Base-by-base conservation (phyloP, 345 rosid genomes). In the Melaleuca quinquenervia region DNA sequence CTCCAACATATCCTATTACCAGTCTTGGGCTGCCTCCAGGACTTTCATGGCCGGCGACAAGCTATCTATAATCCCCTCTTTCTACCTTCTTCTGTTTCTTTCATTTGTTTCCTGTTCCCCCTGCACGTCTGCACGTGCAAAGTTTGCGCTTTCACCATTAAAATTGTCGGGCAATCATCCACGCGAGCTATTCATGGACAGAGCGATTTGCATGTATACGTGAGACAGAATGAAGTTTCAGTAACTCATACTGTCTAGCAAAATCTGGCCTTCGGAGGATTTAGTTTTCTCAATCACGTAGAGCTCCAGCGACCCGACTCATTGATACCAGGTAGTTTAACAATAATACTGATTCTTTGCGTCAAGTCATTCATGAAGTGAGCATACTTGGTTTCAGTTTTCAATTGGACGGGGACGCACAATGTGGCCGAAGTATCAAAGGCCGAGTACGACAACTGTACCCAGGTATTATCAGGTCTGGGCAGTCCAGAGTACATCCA, bases 391-490 rank as follows among this genome's bases (percentile, higher is more conserved):
- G 7, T 64, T 82, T 44, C 86, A 86, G 90, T 83, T n/a, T 90
- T 90, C 88, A 90, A 45, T 55, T 90, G 90, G 89, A 88, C 82
- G 13, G 87, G 87, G 83, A n/a, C 62, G 16, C 89, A 88, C 84
- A 82, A 84, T 27, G 88, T 80, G 13, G 83, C 88, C 5, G 75
- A 86, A 55, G 89, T 87, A 53, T 44, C 87, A 7, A 24, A 86
- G 75, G 86, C 48, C 1, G 85, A 87, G 26, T 90, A 87, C 29
- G 89, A 87, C 7, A 52, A 52, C 75, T 88, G 92, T 85, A 83
- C 41, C 29, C 52, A 3, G 16, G 83, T 82, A 36, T 29, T 1
- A 75, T 75, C 84, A 58, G 27, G 26, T 75, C 2, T 84, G 83
- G 29, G 52, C 86, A 41, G 48, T 85, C 44, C 85, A 53, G 53